These are phyloP conservation scores for Candida sojae DNA, from an alignment of 1,139 yeast species.

Conservation along the genomic window DNA sequence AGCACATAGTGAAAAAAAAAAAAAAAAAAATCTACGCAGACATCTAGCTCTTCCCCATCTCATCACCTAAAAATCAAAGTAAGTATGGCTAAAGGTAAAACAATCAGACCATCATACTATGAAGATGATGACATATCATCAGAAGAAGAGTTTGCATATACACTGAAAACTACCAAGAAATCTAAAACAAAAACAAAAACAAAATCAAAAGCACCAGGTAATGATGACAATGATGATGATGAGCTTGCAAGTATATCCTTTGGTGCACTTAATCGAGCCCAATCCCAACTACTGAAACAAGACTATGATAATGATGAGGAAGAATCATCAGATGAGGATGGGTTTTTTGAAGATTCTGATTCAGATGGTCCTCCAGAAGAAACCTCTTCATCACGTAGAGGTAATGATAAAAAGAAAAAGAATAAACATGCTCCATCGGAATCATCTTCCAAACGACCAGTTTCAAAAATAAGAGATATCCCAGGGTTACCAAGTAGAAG, in stretches of 20 bases:
- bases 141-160: constrained; percentile 19
- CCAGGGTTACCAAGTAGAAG: constrained; percentile 64
- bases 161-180: constrained; percentile 11
- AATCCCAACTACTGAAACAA: constrained; percentile 42
- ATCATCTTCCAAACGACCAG: constrained; percentile 70
- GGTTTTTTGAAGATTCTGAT: constrained; percentile 15
- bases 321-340: constrained; percentile 17
- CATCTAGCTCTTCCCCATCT: neutral
- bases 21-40: neutral
- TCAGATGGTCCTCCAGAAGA: constrained; percentile 20
- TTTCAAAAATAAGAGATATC: constrained; percentile 66
- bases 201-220: neutral
- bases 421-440: constrained; percentile 83
- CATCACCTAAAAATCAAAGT: neutral
- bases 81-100: constrained; percentile 11
- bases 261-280: constrained; percentile 62
- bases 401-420: constrained; percentile 27
- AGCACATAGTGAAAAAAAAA: neutral
- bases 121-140: constrained; percentile 18
- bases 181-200: neutral
- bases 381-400: constrained; percentile 15
- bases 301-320: constrained; percentile 19
- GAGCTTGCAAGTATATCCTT: constrained; percentile 43
- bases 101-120: constrained; percentile 19
- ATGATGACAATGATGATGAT: constrained; percentile 22